These are phyloP conservation scores for Tilletia setariae DNA, from an alignment of 1,284 basidiomycete species.

Conservation along the genomic window DNA sequence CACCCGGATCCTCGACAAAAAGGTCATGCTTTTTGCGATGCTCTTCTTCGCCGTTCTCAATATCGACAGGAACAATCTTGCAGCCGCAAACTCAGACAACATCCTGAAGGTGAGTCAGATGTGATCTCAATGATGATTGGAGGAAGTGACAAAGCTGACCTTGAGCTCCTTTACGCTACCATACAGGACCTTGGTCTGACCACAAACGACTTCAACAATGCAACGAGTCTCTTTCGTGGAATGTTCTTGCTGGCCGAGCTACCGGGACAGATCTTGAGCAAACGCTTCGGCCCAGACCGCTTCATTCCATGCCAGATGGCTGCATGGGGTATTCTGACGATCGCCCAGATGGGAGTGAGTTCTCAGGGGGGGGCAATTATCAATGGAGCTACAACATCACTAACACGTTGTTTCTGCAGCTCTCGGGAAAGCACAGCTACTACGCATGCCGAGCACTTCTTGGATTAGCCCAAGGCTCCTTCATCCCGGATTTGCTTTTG, in stretches of 20 bases:
- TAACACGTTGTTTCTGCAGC: too few relatives aligned
- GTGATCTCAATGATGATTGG: too few relatives aligned
- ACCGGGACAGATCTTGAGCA: slow-evolving; percentile 71
- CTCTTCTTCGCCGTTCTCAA: slow-evolving; percentile 43
- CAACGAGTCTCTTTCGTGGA: slow-evolving; percentile 64
- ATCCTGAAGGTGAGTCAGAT: slow-evolving; percentile 57
- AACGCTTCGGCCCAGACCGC: slow-evolving; percentile 67
- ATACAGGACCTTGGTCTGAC: slow-evolving; percentile 59
- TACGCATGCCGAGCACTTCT: slow-evolving; percentile 20
- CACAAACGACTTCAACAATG: slow-evolving; percentile 67
- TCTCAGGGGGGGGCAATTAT: too few relatives aligned
- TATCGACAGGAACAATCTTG: slow-evolving; percentile 59
- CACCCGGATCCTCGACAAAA: slow-evolving; percentile 64
- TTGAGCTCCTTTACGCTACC: too few relatives aligned
- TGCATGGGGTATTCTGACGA: slow-evolving; percentile 58
- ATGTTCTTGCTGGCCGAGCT: slow-evolving; percentile 52
- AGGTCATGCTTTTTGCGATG: slow-evolving; percentile 60
- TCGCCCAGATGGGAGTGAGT: slow-evolving; percentile 59
- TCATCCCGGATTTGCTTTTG: slow-evolving; percentile 51
- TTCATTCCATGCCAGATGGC: slow-evolving; percentile 68
- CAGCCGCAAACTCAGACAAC: slow-evolving; percentile 66
- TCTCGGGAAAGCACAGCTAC: slow-evolving; percentile 18
- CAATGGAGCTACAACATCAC: too few relatives aligned
- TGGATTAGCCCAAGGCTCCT: slow-evolving; percentile 62
- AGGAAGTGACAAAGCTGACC: too few relatives aligned